Evolutionary conservation across 345 rosid genomes (phyloP), one percentile per base, ranked within the genome.

Genomic region (Murraya paniculata): DNA sequence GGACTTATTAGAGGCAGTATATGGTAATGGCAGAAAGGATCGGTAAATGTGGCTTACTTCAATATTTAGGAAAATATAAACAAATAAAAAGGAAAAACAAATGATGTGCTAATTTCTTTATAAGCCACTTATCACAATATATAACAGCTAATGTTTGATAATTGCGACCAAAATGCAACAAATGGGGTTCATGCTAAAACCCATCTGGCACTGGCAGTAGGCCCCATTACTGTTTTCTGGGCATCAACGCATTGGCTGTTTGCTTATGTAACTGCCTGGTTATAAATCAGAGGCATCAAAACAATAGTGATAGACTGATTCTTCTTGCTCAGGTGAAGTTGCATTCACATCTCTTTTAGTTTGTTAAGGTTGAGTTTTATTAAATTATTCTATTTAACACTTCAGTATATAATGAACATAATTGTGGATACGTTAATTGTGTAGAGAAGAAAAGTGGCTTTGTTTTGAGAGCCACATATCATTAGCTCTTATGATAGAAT

Each of bases 161-260:
- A 36, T 35, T 7, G 27, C 6, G n/a, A 22, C 30, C 14, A 72
- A 38, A 33, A 72, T 19, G 64, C 55, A 57, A 72, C 72, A 58
- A 36, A 72, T 14, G 65, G 65, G 65, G 28, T 57, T 39, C 53
- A 7, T 72, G 50, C 21, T 6, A 36, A 8, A 14, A 2, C 33
- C 66, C 55, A 73, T 58, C 50, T 45, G 50, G 50, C 50, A 45
- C 55, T 24, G 76, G 76, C 66, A 24, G 33, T 72, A 7, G 65
- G 9, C 14, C 35, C 35, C 33, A 7, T 24, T 13, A 7, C 35
- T 36, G 50, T 57, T 21, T 57, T 24, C 19, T 28, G 58, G 7
- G 6, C 25, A 31, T n/a, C 3, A 30, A 18, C 10, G 0, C 31
- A 57, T 35, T 57, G 53, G 64, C 14, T 14, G 31, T 36, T 36